phyloP scores from a whole-genome alignment of 345 rosid species.

The Populus davidiana region DNA sequence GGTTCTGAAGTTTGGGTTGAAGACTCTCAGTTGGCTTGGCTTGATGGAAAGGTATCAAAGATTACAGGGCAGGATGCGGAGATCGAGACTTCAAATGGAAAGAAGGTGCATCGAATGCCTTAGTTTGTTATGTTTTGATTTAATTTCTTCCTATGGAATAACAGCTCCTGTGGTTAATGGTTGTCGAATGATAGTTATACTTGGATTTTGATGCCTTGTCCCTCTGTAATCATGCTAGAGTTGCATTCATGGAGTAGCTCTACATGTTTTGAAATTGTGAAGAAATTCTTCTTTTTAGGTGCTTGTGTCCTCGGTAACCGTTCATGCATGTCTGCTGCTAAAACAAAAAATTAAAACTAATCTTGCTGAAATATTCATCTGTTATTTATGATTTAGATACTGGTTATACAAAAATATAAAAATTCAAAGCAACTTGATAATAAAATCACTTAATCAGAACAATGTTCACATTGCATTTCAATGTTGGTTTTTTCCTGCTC shows the following conservation, averaged over 20 bases:
- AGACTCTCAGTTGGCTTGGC: constrained; percentile 70
- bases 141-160: not conserved
- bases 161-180: not conserved
- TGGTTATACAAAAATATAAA: no score
- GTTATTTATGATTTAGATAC: no score
- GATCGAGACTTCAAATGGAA: constrained; percentile 49
- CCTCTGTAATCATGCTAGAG: not conserved
- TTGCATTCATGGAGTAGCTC: not conserved
- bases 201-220: not conserved
- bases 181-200: not conserved
- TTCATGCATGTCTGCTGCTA: not conserved
- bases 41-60: constrained; percentile 69
- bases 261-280: not conserved
- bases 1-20: constrained; percentile 95
- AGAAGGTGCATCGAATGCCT: constrained; percentile 44
- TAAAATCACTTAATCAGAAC: not conserved
- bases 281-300: not conserved
- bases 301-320: not conserved
- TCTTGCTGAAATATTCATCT: not conserved
- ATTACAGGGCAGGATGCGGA: constrained; percentile 60
- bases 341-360: not conserved
- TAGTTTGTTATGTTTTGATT: not conserved
- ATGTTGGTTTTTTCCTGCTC: not conserved
- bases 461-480: not conserved
- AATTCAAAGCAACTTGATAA: not conserved